Evolutionary conservation across 1,284 basidiomycete genomes (phyloP).

Genomic region (Leccinum angustisporum): DNA sequence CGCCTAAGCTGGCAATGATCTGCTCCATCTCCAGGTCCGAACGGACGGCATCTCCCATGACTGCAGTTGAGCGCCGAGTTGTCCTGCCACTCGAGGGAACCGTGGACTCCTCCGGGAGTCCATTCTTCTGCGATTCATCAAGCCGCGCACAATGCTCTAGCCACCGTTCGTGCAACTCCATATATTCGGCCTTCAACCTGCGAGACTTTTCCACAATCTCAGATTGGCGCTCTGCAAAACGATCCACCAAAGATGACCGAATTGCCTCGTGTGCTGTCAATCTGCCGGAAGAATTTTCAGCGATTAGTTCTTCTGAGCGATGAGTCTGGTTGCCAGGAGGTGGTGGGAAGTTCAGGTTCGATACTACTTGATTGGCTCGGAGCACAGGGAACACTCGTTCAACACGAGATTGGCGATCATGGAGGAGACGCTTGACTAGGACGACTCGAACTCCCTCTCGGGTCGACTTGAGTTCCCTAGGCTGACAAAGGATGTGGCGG

Average conservation of each 20-base stretch:
- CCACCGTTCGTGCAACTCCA: slow-evolving; percentile 71
- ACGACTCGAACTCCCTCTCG: slow-evolving; percentile 61
- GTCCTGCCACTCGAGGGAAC: slow-evolving; percentile 56
- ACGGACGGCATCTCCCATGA: slow-evolving; percentile 85
- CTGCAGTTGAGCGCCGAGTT: slow-evolving; percentile 71
- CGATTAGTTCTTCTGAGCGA: slow-evolving; percentile 48
- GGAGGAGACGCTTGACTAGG: slow-evolving; percentile 57
- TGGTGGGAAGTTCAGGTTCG: slow-evolving; percentile 24
- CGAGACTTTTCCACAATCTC: slow-evolving; percentile 55
- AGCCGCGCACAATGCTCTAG: slow-evolving; percentile 65
- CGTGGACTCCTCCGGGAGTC: slow-evolving; percentile 38
- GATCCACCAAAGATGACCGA: slow-evolving; percentile 50
- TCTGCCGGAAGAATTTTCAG: slow-evolving; percentile 37
- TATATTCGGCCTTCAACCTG: slow-evolving; percentile 65
- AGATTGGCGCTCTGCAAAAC: slow-evolving; percentile 53
- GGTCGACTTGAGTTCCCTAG: slow-evolving; percentile 43
- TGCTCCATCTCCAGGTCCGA: slow-evolving; percentile 98
- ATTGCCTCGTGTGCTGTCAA: slow-evolving; percentile 41
- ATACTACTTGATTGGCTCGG: slow-evolving; percentile 53
- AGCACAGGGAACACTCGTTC: slow-evolving; percentile 64
- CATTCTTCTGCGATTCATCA: slow-evolving; percentile 44
- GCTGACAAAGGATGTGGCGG: slow-evolving; percentile 13
- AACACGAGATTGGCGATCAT: slow-evolving; percentile 57
- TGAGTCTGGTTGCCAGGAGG: slow-evolving; percentile 29
- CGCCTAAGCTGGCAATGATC: slow-evolving; percentile 90